Evolutionary conservation across 2,329 filamentous ascomycete species (phyloP).

Genomic region (Exophiala sideris): DNA sequence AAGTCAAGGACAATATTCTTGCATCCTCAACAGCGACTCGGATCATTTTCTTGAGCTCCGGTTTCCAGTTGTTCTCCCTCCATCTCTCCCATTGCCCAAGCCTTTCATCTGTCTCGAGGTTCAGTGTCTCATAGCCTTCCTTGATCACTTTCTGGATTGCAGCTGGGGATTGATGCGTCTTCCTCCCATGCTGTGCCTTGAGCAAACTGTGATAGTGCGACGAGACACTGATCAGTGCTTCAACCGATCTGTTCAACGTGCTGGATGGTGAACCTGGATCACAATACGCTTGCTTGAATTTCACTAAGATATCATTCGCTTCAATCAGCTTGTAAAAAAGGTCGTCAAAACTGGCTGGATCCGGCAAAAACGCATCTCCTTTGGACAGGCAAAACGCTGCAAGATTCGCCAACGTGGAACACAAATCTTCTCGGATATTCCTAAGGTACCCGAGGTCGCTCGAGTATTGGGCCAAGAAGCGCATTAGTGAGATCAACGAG

Average conservation of each 20-base stretch:
- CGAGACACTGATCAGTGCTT: conserved; percentile 73
- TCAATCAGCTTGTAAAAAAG: conserved; percentile 98
- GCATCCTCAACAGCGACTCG: conserved; percentile 72
- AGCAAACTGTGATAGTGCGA: conserved; percentile 85
- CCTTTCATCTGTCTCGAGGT: conserved; percentile 83
- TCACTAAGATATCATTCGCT: conserved; percentile 65
- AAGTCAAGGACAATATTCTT: conserved; percentile 35
- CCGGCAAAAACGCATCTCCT: conserved; percentile 87
- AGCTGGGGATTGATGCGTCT: conserved; percentile 66
- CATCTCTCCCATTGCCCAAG: conserved; percentile 82
- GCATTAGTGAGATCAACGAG: conserved; percentile 78
- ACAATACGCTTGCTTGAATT: conserved; percentile 70
- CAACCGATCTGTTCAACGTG: conserved; percentile 62
- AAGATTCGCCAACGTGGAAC: conserved; percentile 75
- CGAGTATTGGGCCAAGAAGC: conserved; percentile 85
- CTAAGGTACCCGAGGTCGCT: conserved; percentile 62
- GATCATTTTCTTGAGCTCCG: conserved; percentile 80
- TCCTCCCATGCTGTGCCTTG: conserved; percentile 45
- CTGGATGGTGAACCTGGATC: conserved; percentile 29
- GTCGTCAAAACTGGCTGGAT: conserved; percentile 85
- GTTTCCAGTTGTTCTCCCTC: conserved; percentile 72
- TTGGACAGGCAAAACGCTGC: conserved; percentile 80
- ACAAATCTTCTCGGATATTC: conserved; percentile 64
- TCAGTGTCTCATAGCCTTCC: conserved; percentile 91
- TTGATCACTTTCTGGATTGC: conserved; percentile 92